Evolutionary conservation across 2,329 filamentous ascomycete genomes (phyloP).

Genomic region (Penicillium glabrum): DNA sequence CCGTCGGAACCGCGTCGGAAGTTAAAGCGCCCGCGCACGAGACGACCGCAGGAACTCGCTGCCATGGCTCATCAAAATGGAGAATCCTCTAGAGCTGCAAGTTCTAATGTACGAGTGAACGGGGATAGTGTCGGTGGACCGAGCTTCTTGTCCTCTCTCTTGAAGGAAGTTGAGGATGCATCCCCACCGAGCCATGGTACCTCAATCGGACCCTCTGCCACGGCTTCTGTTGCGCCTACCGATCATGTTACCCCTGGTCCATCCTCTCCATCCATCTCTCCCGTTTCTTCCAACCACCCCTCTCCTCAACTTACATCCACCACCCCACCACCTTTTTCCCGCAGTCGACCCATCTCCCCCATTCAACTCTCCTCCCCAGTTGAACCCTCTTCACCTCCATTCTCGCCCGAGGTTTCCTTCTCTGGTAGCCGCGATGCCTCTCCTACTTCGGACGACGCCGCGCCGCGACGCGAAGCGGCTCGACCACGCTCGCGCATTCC

Average conservation of each 20-base stretch:
- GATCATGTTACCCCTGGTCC: constrained; percentile 41
- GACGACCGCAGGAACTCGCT: constrained; percentile 59
- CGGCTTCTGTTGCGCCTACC: constrained; percentile 36
- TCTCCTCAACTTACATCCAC: constrained; percentile 40
- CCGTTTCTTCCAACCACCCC: constrained; percentile 40
- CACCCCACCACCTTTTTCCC: constrained; percentile 39
- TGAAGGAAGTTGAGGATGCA: constrained; percentile 78
- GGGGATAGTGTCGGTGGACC: constrained; percentile 55
- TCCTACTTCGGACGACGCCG: background rate
- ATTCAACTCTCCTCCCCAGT: constrained; percentile 34
- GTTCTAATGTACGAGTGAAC: constrained; percentile 31
- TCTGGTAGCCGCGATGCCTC: constrained; percentile 49
- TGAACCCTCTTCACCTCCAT: constrained; percentile 40
- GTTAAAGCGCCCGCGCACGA: constrained; percentile 81
- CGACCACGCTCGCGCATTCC: constrained; percentile 27
- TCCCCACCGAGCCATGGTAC: constrained; percentile 30
- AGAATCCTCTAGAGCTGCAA: constrained; percentile 39
- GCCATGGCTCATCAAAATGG: constrained; percentile 46
- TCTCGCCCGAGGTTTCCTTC: constrained; percentile 72
- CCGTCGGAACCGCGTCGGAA: constrained; percentile 73
- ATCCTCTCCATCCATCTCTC: constrained; percentile 44
- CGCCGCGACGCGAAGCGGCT: constrained; percentile 8
- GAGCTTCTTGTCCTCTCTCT: constrained; percentile 80
- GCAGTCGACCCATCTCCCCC: constrained; percentile 36
- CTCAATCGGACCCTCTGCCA: constrained; percentile 32